Evolutionary conservation across 2,329 filamentous ascomycete genomes (phyloP).

Genomic region (Gnomoniopsis sp.): DNA sequence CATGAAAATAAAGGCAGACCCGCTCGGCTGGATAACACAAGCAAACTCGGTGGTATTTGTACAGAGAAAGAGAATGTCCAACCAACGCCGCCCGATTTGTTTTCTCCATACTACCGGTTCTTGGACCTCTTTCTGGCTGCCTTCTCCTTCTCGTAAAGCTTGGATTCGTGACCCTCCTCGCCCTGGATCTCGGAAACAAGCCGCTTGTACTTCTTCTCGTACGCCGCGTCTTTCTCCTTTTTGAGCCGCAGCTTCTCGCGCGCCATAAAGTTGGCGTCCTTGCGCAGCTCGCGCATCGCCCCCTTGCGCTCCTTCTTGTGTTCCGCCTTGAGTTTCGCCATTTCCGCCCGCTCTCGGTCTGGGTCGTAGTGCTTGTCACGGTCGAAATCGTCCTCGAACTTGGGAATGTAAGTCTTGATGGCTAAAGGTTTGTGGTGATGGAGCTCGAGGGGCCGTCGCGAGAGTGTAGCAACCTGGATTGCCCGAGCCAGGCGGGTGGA

Average conservation of each 20-base stretch:
- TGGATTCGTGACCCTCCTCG: constrained; percentile 82
- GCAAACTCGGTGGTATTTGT: constrained; percentile 5
- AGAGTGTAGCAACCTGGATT: constrained; percentile 58
- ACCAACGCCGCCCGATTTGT: background rate
- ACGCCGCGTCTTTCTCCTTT: constrained; percentile 87
- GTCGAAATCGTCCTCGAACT: constrained; percentile 94
- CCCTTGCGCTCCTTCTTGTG: constrained; percentile 96
- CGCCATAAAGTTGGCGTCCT: constrained; percentile 92
- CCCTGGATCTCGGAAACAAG: constrained; percentile 94
- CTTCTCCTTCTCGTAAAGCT: constrained; percentile 87
- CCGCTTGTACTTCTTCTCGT: constrained; percentile 94
- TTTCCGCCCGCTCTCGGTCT: constrained; percentile 81
- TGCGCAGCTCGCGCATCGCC: constrained; percentile 87
- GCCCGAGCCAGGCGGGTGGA: constrained; percentile 47
- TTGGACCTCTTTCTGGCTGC: constrained; percentile 66
- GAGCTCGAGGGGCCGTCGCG: constrained; percentile 76
- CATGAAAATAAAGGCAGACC: background rate
- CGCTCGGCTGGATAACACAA: background rate
- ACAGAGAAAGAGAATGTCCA: background rate
- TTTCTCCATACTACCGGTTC: constrained; percentile 12
- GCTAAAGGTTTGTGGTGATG: constrained; percentile 86
- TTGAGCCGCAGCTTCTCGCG: constrained; percentile 87
- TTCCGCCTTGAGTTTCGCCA: constrained; percentile 80
- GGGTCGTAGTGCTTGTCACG: constrained; percentile 97
- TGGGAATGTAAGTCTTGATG: constrained; percentile 84